Percentiles rank a stretch among this genome's conserved stretches.
Evolutionary conservation across 441 rosid species (phyloP).

Genomic region (Erodium trifolium): DNA sequence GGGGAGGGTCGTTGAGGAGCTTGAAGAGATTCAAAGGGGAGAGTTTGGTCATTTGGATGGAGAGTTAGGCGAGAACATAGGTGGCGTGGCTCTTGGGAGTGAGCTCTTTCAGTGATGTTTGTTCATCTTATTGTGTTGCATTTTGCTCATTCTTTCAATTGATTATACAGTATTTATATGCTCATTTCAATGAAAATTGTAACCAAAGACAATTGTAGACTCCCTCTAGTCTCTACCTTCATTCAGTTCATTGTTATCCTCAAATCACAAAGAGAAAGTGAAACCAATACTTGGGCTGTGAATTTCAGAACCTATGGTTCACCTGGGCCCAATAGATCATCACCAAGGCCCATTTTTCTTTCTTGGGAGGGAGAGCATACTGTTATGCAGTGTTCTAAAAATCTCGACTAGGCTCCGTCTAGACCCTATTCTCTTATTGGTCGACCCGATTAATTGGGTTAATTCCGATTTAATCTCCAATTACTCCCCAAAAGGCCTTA

Average conservation of each 20-base stretch:
- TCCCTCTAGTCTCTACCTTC: not conserved
- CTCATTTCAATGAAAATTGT: not conserved
- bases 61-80: slow-evolving; percentile 32
- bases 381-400: too few species aligned
- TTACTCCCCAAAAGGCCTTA: too few species aligned
- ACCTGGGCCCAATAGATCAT: too few species aligned
- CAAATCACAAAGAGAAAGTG: not conserved
- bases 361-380: too few species aligned
- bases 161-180: slow-evolving; percentile 11
- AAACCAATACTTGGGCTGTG: not conserved
- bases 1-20: slow-evolving; percentile 24
- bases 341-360: too few species aligned
- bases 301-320: too few species aligned
- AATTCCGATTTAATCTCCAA: too few species aligned
- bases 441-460: too few species aligned
- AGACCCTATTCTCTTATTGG: too few species aligned
- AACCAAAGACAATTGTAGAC: not conserved
- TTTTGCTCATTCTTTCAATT: slow-evolving; percentile 24
- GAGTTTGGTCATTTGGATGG: slow-evolving; percentile 25
- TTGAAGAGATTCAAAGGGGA: slow-evolving; percentile 27
- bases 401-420: too few species aligned
- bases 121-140: not conserved
- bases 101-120: slow-evolving; percentile 34
- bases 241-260: not conserved
- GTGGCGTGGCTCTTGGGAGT: slow-evolving; percentile 37